Percentiles rank a stretch among this genome's conserved stretches.
Evolutionary conservation across 805 yeast genomes (phyloP).

Genomic region (Candida germanica): DNA sequence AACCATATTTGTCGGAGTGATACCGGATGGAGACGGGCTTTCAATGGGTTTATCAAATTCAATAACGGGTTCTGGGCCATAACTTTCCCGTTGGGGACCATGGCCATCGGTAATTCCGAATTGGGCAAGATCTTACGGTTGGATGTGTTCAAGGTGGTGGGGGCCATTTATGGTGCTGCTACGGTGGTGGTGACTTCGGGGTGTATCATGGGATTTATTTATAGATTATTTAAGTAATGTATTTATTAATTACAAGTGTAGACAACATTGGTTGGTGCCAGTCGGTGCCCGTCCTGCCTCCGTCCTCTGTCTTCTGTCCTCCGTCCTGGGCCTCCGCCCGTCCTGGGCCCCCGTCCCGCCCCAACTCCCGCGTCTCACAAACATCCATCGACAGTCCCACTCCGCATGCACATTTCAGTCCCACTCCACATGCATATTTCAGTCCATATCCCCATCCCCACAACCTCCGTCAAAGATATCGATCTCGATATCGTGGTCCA

Average conservation of each 20-base stretch:
- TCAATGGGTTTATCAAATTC: constrained; percentile 17
- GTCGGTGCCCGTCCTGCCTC: too few relatives aligned
- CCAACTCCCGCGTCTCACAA: too few relatives aligned
- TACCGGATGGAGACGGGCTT: constrained; percentile 9
- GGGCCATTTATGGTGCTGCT: constrained; percentile 56
- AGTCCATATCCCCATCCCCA: constrained; percentile 2
- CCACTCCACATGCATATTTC: neutral
- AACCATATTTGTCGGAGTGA: constrained; percentile 16
- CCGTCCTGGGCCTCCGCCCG: too few relatives aligned
- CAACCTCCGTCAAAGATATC: too few relatives aligned
- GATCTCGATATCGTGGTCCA: constrained; percentile 3
- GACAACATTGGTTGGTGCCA: too few relatives aligned
- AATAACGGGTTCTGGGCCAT: constrained; percentile 55
- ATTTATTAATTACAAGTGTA: neutral
- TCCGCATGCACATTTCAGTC: neutral
- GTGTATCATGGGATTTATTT: constrained; percentile 30
- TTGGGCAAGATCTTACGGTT: constrained; percentile 49
- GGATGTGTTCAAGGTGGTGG: constrained; percentile 57
- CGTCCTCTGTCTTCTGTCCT: too few relatives aligned
- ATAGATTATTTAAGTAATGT: too few relatives aligned
- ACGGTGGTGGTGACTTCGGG: constrained; percentile 44
- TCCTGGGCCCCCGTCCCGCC: too few relatives aligned
- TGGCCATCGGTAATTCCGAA: constrained; percentile 58
- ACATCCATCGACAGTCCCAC: too few relatives aligned
- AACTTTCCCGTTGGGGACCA: constrained; percentile 88